Base-by-base conservation (phyloP, 2,329 filamentous ascomycete genomes). In the Onygenales sp. region DNA sequence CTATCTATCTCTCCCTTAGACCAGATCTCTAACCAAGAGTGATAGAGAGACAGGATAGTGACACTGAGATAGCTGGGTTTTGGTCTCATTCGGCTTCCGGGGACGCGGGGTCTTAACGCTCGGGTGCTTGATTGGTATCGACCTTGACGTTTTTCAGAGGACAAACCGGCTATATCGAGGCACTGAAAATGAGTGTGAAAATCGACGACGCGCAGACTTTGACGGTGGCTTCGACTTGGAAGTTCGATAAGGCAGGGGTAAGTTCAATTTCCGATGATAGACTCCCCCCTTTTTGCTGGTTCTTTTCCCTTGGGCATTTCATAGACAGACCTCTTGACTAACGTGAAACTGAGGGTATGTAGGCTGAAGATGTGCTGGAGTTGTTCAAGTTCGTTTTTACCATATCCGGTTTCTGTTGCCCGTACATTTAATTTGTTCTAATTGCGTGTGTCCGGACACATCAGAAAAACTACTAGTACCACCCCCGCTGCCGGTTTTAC, bases 161-260 rank as follows among this genome's bases (percentile, higher is more conserved):
- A 6, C 27, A 41, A 48, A 39, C 36, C 2, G 36, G 36, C 13
- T 7, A 39, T 10, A 5, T n/a, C 9, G 36, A 39, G 7, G 35
- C 35, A 10, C 36, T 39, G 36, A 39, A 9, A 13, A 14, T 39
- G 41, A 17, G 27, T 21, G 8, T 44, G 7, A 35, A 36, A 31
- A 59, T 60, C 55, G 54, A 55, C 44, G 50, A 50, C 31, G 14
- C 45, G 10, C 57, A 62, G 41, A 59, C 59, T 2, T 36, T 68
- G 44, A 66, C 60, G 0, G 43, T 69, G 31, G 66, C 63, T 1
- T 68, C 66, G 0, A 65, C 63, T 43, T 69, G 65, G 64, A 62
- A 55, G 1, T 67, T 70, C 35, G 66, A 69, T 38, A 56, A 57
- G 7, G 61, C 64, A 14, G 66, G 59, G 11, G 66, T 69, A 59